Conservation (phyloP, 345 rosid genomes). For the Geranium rotundifolium region DNA sequence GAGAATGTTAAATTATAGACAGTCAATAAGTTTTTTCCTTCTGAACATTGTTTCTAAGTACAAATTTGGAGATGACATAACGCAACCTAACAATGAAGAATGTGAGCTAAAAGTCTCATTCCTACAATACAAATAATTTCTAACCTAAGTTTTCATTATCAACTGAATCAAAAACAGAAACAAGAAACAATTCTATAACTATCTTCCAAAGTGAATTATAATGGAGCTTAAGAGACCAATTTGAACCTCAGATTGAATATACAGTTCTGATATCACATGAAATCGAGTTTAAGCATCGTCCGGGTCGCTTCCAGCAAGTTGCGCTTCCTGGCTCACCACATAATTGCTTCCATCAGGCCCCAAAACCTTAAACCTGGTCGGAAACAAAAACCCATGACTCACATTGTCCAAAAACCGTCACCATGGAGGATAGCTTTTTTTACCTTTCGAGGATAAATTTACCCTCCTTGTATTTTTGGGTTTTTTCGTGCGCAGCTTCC, state of each 20-base stretch:
- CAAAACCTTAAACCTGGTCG: slow-evolving; percentile 57
- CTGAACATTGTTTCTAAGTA: too few relatives aligned
- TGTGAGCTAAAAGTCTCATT: too few relatives aligned
- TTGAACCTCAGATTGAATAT: neutral
- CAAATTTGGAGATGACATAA: too few relatives aligned
- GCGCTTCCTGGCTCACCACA: slow-evolving; percentile 28
- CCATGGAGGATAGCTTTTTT: neutral
- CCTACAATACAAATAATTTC: too few relatives aligned
- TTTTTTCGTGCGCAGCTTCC: slow-evolving; percentile 48
- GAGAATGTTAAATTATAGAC: too few relatives aligned
- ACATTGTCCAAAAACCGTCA: slow-evolving; percentile 3
- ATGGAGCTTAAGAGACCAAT: neutral
- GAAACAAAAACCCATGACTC: slow-evolving; percentile 5
- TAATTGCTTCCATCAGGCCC: slow-evolving; percentile 47
- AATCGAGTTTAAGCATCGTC: slow-evolving; percentile 21
- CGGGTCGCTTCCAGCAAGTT: slow-evolving; percentile 35
- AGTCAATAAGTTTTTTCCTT: too few relatives aligned
- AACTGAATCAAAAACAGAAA: neutral
- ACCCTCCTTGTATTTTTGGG: slow-evolving; percentile 74
- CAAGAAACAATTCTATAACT: neutral
- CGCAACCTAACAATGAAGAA: too few relatives aligned
- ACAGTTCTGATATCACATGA: neutral
- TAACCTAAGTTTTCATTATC: neutral
- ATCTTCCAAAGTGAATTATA: neutral
- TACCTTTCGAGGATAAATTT: slow-evolving; percentile 69